Evolutionary conservation across 2,329 filamentous ascomycete species (phyloP), one percentile per base, ranked within the genome.

Genomic region (Aureobasidium mangrovei): DNA sequence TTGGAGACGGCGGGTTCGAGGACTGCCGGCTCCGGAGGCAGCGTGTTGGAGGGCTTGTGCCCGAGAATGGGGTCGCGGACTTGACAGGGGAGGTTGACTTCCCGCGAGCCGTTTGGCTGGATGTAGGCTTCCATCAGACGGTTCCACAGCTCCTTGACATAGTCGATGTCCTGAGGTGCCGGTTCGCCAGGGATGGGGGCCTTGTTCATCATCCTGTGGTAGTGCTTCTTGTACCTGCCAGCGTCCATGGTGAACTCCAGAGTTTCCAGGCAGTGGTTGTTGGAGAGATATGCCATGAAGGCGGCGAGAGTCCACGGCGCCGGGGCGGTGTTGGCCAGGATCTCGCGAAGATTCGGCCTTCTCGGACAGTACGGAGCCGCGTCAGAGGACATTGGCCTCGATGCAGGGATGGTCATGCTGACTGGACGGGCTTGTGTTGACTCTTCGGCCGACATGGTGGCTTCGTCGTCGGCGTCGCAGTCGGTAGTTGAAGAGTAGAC

Each of bases 191-290:
- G 53, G 18, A 54, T 28, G 64, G 74, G 55, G 62, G 68, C 63
- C 67, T 73, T 68, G 54, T 81, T 80, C 56, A 81, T 72, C 64
- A 81, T 75, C 55, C 80, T 75, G 52, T 77, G 72, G 67, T 83
- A 85, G 63, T 82, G 78, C 63, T 84, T 81, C 51, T 82, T 80
- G 67, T 97, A 98, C 57, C 89, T 81, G 56, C 90, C 86, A 26
- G 91, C 87, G 68, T 96, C 93, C 77, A 96, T 85, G 39, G 91
- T 95, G 69, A 98, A 98, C 67, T 97, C 93, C 38, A 98, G 77
- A 1, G 91, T 96, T 70, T 98, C 93, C 60, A 97, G 76, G 67
- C 93, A 98, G 71, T 97, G 91, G 65, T 97, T 97, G 66, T 95
- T 91, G 1, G 91, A 96, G 3, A 97, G 79, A 65, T 95, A 97